Evolutionary conservation across 441 rosid genomes (phyloP).

Genomic region (Pelargonium cotyledonis): DNA sequence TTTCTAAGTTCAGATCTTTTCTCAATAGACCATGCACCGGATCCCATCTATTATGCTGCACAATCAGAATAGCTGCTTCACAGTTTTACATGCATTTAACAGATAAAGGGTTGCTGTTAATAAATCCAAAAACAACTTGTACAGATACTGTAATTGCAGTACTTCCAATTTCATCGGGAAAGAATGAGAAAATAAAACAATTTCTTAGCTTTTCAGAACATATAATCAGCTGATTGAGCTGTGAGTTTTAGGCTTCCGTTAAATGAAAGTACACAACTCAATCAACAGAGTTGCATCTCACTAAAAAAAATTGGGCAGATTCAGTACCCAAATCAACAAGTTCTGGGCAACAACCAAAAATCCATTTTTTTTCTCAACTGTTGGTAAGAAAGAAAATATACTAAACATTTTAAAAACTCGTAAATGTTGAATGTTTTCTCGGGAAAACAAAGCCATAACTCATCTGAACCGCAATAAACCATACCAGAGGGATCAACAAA

Average conservation of each 20-base stretch:
- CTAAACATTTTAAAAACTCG: not conserved
- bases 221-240: not conserved
- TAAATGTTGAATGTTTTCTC: not conserved
- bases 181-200: not conserved
- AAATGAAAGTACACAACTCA: not conserved
- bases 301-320: not conserved
- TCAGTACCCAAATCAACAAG: not conserved
- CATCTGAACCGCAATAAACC: not conserved
- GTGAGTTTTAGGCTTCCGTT: not conserved
- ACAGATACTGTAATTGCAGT: not conserved
- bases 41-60: conserved; percentile 38
- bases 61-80: not conserved
- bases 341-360: too few species aligned
- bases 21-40: conserved; percentile 58
- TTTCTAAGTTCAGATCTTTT: conserved; percentile 46
- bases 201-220: not conserved
- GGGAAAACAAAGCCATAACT: not conserved
- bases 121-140: not conserved
- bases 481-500: not conserved
- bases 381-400: not conserved
- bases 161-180: not conserved
- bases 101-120: not conserved
- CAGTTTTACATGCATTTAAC: not conserved
- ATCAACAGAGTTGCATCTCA: not conserved
- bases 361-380: not conserved